Base-by-base conservation (phyloP, 331 rosid genomes). In the Stylosanthes scabra region DNA sequence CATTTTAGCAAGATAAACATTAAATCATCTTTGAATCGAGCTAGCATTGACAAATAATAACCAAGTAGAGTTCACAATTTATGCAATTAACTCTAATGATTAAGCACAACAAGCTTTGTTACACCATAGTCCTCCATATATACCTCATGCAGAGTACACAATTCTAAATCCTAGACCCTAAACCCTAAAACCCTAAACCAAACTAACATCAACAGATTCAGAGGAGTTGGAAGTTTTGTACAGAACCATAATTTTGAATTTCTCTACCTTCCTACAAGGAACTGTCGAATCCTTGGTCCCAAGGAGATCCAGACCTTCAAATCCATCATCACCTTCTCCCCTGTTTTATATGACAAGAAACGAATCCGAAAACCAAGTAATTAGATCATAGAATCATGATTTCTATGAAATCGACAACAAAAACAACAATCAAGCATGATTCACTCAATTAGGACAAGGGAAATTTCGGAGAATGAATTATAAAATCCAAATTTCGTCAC, bases 181-280 rank as follows among this genome's bases (percentile, higher is more conserved):
- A 20, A 20, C 25, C 25, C 25, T 20, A 20, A n/a, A 20, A 20
- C 25, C 25, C 25, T 20, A 20, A 20, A 46, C 42, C 58, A 57
- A 64, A 71, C 7, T 52, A 65, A 65, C 16, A 9, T 13, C n/a
- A 20, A n/a, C 65, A 61, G 55, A 68, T 41, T 61, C 47, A 39
- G 28, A 64, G 8, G 52, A 31, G 6, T 13, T 44, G 60, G 20
- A 56, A 58, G 40, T 14, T 28, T 44, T 28, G 72, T 58, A 74
- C 27, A 4, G 72, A 54, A 29, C 71, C 70, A 16, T 55, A 52
- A 31, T 7, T 1, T 70, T 46, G 25, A 34, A 66, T 29, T 13
- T 7, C 20, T 15, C 5, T 54, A 83, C 86, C 84, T 83, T 83
- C 52, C 66, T 61, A 50, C 70, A 66, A 37, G 50, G 78, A 70